These are phyloP conservation scores for Saccharomyces pastorianus DNA, from an alignment of 1,139 yeast species.

Conservation along the genomic window DNA sequence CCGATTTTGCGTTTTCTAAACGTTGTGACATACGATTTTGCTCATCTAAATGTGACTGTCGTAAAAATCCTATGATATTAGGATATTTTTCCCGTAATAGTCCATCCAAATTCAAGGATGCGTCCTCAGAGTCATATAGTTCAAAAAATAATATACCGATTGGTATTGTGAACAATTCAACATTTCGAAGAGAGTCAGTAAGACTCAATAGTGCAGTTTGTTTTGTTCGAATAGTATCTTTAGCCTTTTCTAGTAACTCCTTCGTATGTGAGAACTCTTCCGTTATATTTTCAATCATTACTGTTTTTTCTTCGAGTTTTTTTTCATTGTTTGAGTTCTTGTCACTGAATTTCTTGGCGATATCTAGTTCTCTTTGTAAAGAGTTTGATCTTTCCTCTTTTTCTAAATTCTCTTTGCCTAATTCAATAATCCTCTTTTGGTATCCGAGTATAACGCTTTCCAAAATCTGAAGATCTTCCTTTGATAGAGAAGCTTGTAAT, in stretches of 20 bases:
- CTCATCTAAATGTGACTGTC: background rate
- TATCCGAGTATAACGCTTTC: background rate
- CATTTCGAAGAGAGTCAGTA: slow-evolving; percentile 5
- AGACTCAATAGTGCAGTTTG: background rate
- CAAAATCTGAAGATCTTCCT: background rate
- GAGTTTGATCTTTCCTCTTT: background rate
- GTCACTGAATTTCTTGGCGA: background rate
- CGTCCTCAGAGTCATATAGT: background rate
- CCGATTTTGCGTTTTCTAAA: background rate
- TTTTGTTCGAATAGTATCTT: background rate
- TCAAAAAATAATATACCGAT: slow-evolving; percentile 27
- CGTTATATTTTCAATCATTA: background rate
- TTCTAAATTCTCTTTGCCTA: background rate
- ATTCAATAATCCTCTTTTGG: background rate
- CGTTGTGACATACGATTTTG: background rate
- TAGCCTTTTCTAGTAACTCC: background rate
- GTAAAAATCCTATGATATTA: background rate
- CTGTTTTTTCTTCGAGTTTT: background rate
- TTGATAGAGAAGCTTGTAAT: background rate
- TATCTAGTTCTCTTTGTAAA: background rate
- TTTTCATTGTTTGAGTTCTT: background rate
- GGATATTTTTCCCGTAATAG: background rate
- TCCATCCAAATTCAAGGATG: background rate
- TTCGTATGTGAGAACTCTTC: background rate
- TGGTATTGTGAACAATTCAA: slow-evolving; percentile 27